Percentiles rank a stretch among this genome's conserved stretches.
phyloP scores from a whole-genome alignment of 2,329 filamentous ascomycete species.

The Neodidymelliopsis sp. region DNA sequence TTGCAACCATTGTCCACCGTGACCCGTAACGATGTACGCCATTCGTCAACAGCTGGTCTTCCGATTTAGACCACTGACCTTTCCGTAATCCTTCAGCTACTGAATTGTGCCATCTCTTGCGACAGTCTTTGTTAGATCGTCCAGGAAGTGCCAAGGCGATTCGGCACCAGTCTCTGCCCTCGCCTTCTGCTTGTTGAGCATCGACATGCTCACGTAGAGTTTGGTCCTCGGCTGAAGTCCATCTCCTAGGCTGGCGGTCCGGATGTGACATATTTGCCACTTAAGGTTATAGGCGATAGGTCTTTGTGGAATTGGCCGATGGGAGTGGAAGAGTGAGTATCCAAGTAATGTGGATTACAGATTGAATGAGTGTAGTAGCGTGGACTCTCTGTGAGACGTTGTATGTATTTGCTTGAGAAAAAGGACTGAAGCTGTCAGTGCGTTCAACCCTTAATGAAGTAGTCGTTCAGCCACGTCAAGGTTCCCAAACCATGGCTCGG shows the following conservation, averaged over 20 bases:
- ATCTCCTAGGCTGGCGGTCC: slow-evolving; percentile 17
- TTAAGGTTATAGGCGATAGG: not conserved
- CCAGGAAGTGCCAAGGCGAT: slow-evolving; percentile 50
- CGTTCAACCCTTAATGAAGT: not conserved
- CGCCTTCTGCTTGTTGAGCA: slow-evolving; percentile 21
- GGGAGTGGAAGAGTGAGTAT: not conserved
- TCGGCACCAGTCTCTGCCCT: slow-evolving; percentile 36
- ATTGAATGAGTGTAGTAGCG: too few relatives aligned
- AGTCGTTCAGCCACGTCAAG: not conserved
- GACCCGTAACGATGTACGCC: slow-evolving; percentile 48
- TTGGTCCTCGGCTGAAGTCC: slow-evolving; percentile 35
- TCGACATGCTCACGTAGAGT: slow-evolving; percentile 36
- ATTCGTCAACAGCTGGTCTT: slow-evolving; percentile 43
- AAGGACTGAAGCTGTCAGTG: not conserved
- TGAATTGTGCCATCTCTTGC: slow-evolving; percentile 54
- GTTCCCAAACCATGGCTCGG: not conserved
- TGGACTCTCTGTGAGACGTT: too few relatives aligned
- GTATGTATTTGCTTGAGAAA: too few relatives aligned
- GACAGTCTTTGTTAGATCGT: slow-evolving; percentile 55
- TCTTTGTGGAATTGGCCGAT: not conserved
- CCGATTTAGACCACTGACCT: slow-evolving; percentile 50
- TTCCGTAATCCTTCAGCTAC: slow-evolving; percentile 51
- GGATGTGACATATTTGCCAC: not conserved
- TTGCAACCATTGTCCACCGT: slow-evolving; percentile 55
- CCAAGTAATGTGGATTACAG: too few relatives aligned